Evolutionary conservation across 768 basidiomycete genomes (phyloP).

Genomic region (Lentinula detonsa): DNA sequence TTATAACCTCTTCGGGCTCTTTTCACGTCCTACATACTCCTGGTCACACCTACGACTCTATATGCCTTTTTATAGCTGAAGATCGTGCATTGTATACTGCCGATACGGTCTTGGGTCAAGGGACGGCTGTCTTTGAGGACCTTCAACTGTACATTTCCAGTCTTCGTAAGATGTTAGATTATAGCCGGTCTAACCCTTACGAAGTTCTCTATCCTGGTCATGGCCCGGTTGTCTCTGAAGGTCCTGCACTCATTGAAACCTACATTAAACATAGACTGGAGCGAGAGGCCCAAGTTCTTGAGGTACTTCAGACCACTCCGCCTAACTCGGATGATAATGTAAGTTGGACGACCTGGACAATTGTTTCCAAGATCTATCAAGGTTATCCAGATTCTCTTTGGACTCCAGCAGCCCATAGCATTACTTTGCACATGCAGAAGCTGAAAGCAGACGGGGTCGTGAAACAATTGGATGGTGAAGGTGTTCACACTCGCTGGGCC

Average conservation of each 20-base stretch:
- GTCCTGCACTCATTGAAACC: slow-evolving; percentile 49
- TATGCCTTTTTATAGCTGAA: slow-evolving; percentile 62
- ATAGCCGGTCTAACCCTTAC: slow-evolving; percentile 12
- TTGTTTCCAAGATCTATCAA: slow-evolving; percentile 65
- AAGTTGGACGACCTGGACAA: slow-evolving; percentile 57
- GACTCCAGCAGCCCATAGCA: slow-evolving; percentile 63
- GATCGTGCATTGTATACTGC: slow-evolving; percentile 83
- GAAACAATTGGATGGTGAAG: slow-evolving; percentile 42
- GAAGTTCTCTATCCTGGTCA: slow-evolving; percentile 82
- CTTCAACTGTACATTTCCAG: slow-evolving; percentile 64
- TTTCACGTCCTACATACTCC: slow-evolving; percentile 79
- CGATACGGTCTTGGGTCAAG: slow-evolving; percentile 87
- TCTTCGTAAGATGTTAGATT: slow-evolving; percentile 52
- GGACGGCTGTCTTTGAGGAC: slow-evolving; percentile 86
- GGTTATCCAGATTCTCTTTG: slow-evolving; percentile 66
- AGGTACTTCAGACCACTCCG: slow-evolving; percentile 32
- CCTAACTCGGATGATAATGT: slow-evolving; percentile 13
- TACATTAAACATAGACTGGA: slow-evolving; percentile 82
- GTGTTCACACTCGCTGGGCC: slow-evolving; percentile 44
- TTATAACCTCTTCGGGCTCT: slow-evolving; percentile 28
- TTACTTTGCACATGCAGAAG: slow-evolving; percentile 71
- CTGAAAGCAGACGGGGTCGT: slow-evolving; percentile 61
- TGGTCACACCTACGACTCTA: slow-evolving; percentile 86
- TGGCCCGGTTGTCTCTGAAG: slow-evolving; percentile 70
- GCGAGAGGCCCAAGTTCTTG: slow-evolving; percentile 74